phyloP scores from a whole-genome alignment of 2,329 filamentous ascomycete species.

The Parasarocladium wereldwijsianum region DNA sequence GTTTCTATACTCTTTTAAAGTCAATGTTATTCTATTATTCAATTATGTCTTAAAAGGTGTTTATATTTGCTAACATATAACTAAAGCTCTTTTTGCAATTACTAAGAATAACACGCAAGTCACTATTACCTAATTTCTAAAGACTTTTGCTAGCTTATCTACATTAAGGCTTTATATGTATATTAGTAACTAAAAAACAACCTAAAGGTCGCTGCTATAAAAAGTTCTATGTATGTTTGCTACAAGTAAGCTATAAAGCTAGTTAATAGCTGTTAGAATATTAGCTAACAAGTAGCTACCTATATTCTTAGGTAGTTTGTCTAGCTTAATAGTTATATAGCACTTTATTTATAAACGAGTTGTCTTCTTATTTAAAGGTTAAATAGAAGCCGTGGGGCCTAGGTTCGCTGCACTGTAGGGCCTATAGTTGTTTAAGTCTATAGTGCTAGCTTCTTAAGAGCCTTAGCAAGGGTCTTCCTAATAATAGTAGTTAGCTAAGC shows the following conservation, averaged over 20 bases:
- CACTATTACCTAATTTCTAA: not conserved
- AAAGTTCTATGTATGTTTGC: not conserved
- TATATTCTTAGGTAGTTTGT: not conserved
- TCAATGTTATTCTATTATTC: too few species aligned
- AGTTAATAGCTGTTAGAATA: not conserved
- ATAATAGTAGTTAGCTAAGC: too few species aligned
- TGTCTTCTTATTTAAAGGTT: too few species aligned
- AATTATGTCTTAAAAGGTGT: too few species aligned
- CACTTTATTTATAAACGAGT: too few species aligned
- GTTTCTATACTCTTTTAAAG: too few species aligned
- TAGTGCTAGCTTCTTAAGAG: too few species aligned
- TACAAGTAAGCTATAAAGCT: not conserved
- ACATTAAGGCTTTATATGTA: not conserved
- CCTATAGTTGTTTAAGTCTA: too few species aligned
- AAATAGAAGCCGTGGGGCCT: too few species aligned
- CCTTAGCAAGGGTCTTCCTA: too few species aligned
- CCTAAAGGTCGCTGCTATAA: not conserved
- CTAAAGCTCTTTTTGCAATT: constrained; percentile 1
- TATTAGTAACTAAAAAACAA: constrained; percentile 1
- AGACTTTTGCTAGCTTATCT: not conserved
- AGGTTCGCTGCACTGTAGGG: too few species aligned
- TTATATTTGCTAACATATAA: too few species aligned
- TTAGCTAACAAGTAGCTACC: not conserved
- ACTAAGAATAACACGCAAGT: not conserved
- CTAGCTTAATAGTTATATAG: constrained; percentile 3